Conservation (phyloP, 176 grass and related monocot genomes). For the Musa itinerans region DNA sequence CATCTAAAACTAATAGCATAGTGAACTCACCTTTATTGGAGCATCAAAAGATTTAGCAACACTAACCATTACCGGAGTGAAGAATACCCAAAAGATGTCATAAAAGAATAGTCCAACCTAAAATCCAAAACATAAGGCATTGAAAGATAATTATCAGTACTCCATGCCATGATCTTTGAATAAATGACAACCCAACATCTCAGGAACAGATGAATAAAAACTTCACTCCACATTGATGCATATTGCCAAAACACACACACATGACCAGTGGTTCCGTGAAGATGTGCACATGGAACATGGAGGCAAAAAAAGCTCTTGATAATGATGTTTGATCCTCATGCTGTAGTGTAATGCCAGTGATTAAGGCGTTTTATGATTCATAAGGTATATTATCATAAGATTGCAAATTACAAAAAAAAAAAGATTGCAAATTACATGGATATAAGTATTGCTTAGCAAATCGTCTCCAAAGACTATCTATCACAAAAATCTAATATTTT, state of each 20-base stretch:
- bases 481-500: constrained; percentile 7
- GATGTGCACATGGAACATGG: too few species aligned
- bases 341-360: too few species aligned
- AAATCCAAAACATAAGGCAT: not conserved
- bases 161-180: not conserved
- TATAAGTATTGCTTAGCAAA: not conserved
- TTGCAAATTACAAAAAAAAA: not conserved
- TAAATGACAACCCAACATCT: not conserved
- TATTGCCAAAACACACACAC: too few species aligned
- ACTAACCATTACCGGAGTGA: constrained; percentile 95
- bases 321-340: too few species aligned
- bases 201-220: too few species aligned
- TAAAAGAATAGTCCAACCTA: constrained; percentile 84
- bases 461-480: not conserved
- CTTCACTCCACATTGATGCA: too few species aligned
- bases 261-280: too few species aligned
- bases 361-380: too few species aligned
- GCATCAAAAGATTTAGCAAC: constrained; percentile 99
- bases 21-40: constrained; percentile 69
- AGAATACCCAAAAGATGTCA: constrained; percentile 98
- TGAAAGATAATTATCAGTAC: not conserved
- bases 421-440: not conserved
- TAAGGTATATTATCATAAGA: not conserved
- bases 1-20: not conserved
- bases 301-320: too few species aligned